Percentiles rank a stretch among this genome's conserved stretches.
These are phyloP conservation scores for Fraxinus pennsylvanica DNA, from an alignment of 257 asterid species.

Conservation along the genomic window DNA sequence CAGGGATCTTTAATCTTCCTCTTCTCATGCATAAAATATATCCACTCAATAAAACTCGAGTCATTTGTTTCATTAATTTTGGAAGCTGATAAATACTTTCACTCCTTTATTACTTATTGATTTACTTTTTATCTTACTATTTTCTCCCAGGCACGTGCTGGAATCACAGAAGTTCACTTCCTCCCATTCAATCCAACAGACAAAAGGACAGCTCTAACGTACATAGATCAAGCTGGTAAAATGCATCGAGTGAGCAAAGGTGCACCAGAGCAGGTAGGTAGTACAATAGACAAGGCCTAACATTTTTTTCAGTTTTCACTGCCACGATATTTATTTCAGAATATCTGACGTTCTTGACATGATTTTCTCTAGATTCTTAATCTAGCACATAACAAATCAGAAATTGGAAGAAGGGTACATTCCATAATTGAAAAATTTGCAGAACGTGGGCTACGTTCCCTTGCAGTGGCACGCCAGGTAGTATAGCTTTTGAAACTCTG, in stretches of 20 bases:
- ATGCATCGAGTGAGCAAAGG: conserved; percentile 42
- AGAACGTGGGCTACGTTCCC: conserved; percentile 40
- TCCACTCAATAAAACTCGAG: neutral
- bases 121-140: neutral
- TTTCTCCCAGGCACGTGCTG: conserved; percentile 35
- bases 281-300: neutral
- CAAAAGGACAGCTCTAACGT: conserved; percentile 41
- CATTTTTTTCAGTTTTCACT: neutral
- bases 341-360: conserved; percentile 12
- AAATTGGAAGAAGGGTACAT: conserved; percentile 35
- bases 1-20: neutral
- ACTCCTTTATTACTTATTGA: neutral
- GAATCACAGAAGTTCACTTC: conserved; percentile 38
- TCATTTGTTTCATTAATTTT: neutral
- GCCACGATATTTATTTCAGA: neutral
- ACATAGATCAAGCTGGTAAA: conserved; percentile 35
- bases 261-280: conserved; percentile 39
- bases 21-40: neutral
- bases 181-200: conserved; percentile 43
- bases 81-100: neutral
- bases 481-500: neutral
- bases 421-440: conserved; percentile 34
- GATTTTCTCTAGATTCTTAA: conserved; percentile 29
- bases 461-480: conserved; percentile 39
- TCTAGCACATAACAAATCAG: conserved; percentile 28